Conservation (phyloP, 1,284 basidiomycete genomes). For the Stereum hirsutum region DNA sequence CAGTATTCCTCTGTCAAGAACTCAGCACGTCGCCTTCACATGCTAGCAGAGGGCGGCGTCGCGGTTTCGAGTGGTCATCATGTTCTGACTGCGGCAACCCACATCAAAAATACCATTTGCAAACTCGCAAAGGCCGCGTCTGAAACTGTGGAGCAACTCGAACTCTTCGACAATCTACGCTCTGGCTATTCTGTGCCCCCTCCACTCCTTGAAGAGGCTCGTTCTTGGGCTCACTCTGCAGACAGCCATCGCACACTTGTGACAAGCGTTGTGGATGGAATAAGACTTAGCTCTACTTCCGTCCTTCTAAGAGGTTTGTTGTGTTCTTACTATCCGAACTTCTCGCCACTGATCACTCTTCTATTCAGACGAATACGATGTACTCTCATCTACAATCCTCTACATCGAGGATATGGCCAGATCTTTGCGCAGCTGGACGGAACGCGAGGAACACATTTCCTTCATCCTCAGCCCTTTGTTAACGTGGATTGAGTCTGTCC, state of each 20-base stretch:
- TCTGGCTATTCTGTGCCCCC: constrained; percentile 17
- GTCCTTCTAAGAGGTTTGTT: constrained; percentile 28
- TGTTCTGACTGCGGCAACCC: constrained; percentile 19
- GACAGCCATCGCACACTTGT: constrained; percentile 16
- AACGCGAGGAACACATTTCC: too few relatives aligned
- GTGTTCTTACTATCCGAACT: neutral
- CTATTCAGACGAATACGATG: constrained; percentile 26
- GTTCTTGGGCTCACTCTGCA: constrained; percentile 16
- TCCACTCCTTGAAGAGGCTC: constrained; percentile 20
- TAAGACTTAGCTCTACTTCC: constrained; percentile 21
- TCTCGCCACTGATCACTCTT: constrained; percentile 3
- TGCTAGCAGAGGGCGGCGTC: constrained; percentile 16
- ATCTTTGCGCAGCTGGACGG: too few relatives aligned
- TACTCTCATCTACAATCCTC: too few relatives aligned
- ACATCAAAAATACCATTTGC: constrained; percentile 24
- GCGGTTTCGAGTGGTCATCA: constrained; percentile 19
- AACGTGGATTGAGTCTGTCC: constrained; percentile 31
- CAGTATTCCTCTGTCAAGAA: constrained; percentile 1
- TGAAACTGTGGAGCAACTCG: constrained; percentile 30
- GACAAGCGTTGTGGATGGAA: constrained; percentile 14
- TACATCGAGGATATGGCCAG: too few relatives aligned
- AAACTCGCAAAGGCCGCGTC: constrained; percentile 27
- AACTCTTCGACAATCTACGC: constrained; percentile 23
- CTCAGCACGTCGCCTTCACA: constrained; percentile 4
- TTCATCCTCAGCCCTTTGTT: too few relatives aligned